Base-by-base conservation (phyloP, 768 basidiomycete genomes). In the Multifurca ochricompacta region DNA sequence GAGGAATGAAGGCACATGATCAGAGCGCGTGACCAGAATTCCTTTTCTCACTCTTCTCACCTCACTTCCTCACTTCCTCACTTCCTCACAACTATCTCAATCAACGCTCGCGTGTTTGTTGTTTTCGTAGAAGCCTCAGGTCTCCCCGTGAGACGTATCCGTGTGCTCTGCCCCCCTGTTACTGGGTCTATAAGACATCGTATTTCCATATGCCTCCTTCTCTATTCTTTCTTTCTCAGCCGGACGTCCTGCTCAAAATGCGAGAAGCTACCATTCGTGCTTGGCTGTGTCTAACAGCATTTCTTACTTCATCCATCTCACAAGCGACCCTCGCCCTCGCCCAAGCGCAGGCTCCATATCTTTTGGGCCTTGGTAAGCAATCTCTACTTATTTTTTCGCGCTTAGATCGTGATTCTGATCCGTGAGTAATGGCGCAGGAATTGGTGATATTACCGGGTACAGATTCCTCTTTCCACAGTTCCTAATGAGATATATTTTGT, bases 391-490 rank as follows among this genome's bases (percentile, higher is more conserved):
- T 25, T 13, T 16, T 11, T 13, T 48, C 42, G 14, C 50, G 13
- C 16, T 42, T 13, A 32, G 34, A 39, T 32, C 43, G 43, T 19
- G 44, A 44, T 44, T 46, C 51, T 53, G 25, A 49, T 10, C 23
- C n/a, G 14, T 23, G 25, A 28, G 16, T n/a, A 28, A 39, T 18
- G 39, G 28, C 37, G 18, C 48, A 85, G 83, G 83, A 23, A 81
- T 80, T 58, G 85, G 77, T 18, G 87, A 89, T 62, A 77, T 89
- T 55, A 89, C 85, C 56, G 84, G 87, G 83, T 82, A 69, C 51
- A 65, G 65, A 28, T 46, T 34, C 42, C 16, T 16, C n/a, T n/a
- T n/a, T n/a, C n/a, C n/a, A n/a, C n/a, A n/a, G n/a, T n/a, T n/a
- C n/a, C n/a, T n/a, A n/a, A n/a, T n/a, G n/a, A n/a, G n/a, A n/a